These are phyloP conservation scores for Saksenaea oblongispora DNA, from an alignment of 371 early-diverging fungal species.

Conservation along the genomic window DNA sequence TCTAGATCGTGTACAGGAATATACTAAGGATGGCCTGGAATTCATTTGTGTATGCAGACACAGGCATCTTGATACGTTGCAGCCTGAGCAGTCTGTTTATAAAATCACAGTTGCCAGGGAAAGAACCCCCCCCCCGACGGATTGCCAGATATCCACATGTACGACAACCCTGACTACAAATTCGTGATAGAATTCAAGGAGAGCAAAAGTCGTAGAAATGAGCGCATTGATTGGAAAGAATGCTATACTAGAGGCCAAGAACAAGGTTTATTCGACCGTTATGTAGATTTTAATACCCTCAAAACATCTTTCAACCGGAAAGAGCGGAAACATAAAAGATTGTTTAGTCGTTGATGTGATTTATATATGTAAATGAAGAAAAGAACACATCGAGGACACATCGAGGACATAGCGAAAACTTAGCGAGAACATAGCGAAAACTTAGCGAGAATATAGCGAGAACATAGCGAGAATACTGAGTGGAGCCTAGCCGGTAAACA, in stretches of 20 bases:
- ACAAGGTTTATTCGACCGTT: not conserved
- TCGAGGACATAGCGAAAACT: not conserved
- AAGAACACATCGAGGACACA: not conserved
- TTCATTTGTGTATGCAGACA: not conserved
- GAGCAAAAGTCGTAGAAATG: conserved; percentile 3
- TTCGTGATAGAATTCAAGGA: too few relatives aligned
- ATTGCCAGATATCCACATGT: not conserved
- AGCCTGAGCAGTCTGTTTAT: not conserved
- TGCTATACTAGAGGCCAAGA: not conserved
- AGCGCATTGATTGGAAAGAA: too few relatives aligned
- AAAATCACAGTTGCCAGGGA: not conserved
- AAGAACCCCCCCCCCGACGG: not conserved
- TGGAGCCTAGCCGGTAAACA: too few relatives aligned
- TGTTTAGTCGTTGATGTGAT: not conserved
- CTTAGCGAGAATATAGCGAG: too few relatives aligned
- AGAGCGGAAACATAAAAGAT: not conserved
- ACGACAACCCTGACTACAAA: too few relatives aligned
- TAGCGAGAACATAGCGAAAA: too few relatives aligned
- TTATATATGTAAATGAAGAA: not conserved
- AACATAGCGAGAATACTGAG: too few relatives aligned
- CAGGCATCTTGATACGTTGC: not conserved
- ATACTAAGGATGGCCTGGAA: not conserved
- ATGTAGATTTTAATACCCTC: conserved; percentile 1
- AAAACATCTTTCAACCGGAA: conserved; percentile 1
- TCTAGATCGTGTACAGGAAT: not conserved